Evolutionary conservation across 345 rosid genomes (phyloP).

Genomic region (Hibiscus syriacus): DNA sequence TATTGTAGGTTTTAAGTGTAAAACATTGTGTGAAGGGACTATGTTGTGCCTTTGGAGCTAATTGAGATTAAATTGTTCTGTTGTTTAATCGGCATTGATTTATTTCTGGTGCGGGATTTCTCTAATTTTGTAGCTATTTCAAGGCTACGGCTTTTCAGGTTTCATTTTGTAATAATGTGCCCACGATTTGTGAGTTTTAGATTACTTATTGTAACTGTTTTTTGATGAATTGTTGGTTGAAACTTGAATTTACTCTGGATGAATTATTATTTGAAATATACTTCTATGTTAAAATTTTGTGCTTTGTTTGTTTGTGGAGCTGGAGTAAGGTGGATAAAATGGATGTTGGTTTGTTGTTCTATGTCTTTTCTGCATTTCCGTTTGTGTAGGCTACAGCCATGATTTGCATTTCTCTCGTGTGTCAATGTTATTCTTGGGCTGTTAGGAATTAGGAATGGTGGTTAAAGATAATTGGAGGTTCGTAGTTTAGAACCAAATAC

Average conservation of each 20-base stretch:
- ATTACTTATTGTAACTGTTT: not conserved
- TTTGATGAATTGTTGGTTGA: not conserved
- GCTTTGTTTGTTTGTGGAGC: not conserved
- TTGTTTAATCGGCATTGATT: no score
- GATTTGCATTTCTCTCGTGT: not conserved
- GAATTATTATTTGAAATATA: not conserved
- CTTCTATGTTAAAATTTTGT: not conserved
- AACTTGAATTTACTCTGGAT: not conserved
- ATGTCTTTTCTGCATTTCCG: not conserved
- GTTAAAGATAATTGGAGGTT: no score
- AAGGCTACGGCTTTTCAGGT: not conserved
- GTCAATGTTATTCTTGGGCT: not conserved
- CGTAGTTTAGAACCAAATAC: not conserved
- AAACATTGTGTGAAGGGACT: not conserved
- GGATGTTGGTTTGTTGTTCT: not conserved
- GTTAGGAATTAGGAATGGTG: not conserved
- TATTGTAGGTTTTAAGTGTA: not conserved
- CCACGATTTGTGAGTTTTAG: not conserved
- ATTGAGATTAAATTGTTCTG: not conserved
- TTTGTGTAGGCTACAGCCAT: not conserved
- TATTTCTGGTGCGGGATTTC: not conserved
- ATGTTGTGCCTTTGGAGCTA: not conserved
- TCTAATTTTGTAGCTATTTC: not conserved
- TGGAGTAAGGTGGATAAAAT: not conserved
- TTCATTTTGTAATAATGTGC: not conserved